Percentiles rank a stretch among this genome's conserved stretches.
phyloP scores from a whole-genome alignment of 2,329 filamentous ascomycete genomes.

The Arachnomyces sp. region DNA sequence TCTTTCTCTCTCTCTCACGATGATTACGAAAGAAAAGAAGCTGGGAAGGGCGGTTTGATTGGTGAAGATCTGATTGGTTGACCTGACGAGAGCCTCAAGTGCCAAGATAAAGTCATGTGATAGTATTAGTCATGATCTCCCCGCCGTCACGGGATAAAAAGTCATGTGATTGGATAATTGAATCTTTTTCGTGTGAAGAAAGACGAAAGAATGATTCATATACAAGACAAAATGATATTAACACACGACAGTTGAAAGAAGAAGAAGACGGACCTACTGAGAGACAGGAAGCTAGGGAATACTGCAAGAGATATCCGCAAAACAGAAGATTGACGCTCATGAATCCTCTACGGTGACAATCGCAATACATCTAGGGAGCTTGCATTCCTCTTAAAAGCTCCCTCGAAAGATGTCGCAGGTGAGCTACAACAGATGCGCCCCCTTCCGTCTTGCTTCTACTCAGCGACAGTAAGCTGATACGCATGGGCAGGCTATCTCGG shows the following conservation, averaged over 20 bases:
- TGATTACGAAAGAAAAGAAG: neutral
- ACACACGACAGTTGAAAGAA: no score
- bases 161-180: constrained; percentile 14
- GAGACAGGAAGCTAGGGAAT: neutral
- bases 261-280: no score
- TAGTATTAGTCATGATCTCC: constrained; percentile 6
- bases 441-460: neutral
- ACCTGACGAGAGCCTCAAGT: constrained; percentile 26
- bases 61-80: constrained; percentile 31
- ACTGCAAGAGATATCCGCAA: constrained; percentile 2
- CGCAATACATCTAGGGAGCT: constrained; percentile 66
- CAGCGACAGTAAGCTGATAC: constrained; percentile 11
- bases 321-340: constrained; percentile 11
- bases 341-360: constrained; percentile 53
- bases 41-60: constrained; percentile 22
- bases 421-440: constrained; percentile 23
- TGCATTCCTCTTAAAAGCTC: constrained; percentile 67
- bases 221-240: no score
- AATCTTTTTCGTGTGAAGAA: constrained; percentile 1
- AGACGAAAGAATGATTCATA: constrained; percentile 15
- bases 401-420: constrained; percentile 47
- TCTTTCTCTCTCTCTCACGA: no score
- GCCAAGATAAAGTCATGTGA: constrained; percentile 17
- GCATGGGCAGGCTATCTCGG: constrained; percentile 55
- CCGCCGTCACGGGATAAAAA: no score